Evolutionary conservation across 805 yeast species (phyloP).

Genomic region (Pichia eremophila): DNA sequence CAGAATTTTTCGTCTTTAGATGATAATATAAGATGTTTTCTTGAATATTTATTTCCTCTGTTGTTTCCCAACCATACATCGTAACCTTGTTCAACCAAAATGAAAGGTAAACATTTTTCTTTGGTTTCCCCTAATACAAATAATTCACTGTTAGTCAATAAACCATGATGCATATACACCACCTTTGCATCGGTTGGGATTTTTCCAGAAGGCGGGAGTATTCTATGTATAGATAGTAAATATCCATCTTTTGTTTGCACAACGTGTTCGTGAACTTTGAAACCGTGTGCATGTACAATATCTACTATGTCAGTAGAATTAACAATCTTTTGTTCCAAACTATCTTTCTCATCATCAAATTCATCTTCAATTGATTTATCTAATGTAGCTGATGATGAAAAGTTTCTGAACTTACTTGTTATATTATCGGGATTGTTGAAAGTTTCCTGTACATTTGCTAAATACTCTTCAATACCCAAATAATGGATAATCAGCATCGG

Average conservation of each 20-base stretch:
- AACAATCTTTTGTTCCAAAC: constrained; percentile 13
- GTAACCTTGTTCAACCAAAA: constrained; percentile 68
- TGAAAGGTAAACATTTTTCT: constrained; percentile 54
- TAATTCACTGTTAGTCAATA: constrained; percentile 76
- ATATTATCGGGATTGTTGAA: constrained; percentile 18
- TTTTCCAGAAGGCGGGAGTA: constrained; percentile 25
- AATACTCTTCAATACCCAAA: constrained; percentile 14
- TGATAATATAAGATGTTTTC: constrained; percentile 50
- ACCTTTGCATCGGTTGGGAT: constrained; percentile 24
- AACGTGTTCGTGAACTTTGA: constrained; percentile 65
- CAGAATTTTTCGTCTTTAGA: constrained; percentile 50
- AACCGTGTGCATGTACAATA: constrained; percentile 38
- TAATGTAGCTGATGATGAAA: background rate
- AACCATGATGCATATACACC: constrained; percentile 83
- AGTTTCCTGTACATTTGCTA: constrained; percentile 8
- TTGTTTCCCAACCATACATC: constrained; percentile 95
- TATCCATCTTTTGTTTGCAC: constrained; percentile 74
- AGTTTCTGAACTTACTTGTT: constrained; percentile 3
- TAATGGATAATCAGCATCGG: constrained; percentile 17
- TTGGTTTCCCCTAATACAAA: constrained; percentile 36
- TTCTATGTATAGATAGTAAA: constrained; percentile 66
- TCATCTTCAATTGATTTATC: background rate
- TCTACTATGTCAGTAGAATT: constrained; percentile 25
- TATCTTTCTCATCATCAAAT: background rate
- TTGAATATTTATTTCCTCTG: constrained; percentile 84